A percentile compares a stretch with the other conserved stretches of the same genome.
Evolutionary conservation across 1,139 yeast species (phyloP).

Genomic region (Hyphopichia burtonii): DNA sequence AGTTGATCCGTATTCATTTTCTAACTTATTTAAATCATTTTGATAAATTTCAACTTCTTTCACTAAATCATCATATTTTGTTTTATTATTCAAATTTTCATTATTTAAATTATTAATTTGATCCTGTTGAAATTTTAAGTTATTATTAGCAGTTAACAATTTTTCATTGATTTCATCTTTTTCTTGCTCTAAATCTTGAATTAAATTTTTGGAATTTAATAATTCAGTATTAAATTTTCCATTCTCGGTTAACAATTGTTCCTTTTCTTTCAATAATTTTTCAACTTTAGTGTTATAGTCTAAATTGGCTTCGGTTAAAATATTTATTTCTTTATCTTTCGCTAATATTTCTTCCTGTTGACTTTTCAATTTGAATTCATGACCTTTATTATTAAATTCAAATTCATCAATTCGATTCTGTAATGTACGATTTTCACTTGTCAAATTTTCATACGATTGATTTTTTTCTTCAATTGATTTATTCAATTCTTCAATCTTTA

Average conservation of each 20-base stretch:
- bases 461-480: neutral
- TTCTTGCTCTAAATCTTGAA: constrained; percentile 21
- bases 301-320: constrained; percentile 11
- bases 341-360: constrained; percentile 4
- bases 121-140: constrained; percentile 1
- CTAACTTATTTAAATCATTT: constrained; percentile 1
- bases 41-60: constrained; percentile 3
- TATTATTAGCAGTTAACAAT: neutral
- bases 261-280: constrained; percentile 15
- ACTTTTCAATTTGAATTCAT: constrained; percentile 1
- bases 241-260: constrained; percentile 11
- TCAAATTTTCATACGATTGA: neutral
- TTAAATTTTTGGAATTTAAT: constrained; percentile 21
- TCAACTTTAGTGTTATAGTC: constrained; percentile 14
- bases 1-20: neutral
- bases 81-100: constrained; percentile 2
- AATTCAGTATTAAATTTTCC: constrained; percentile 13
- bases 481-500: constrained; percentile 1
- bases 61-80: constrained; percentile 4
- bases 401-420: constrained; percentile 9
- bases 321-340: constrained; percentile 10
- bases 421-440: constrained; percentile 1
- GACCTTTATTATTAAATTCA: constrained; percentile 5
- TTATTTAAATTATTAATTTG: constrained; percentile 2
- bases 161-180: constrained; percentile 12